Evolutionary conservation across 352 stramenopile genomes (phyloP).

Genomic region (Globisporangium takayamanum): DNA sequence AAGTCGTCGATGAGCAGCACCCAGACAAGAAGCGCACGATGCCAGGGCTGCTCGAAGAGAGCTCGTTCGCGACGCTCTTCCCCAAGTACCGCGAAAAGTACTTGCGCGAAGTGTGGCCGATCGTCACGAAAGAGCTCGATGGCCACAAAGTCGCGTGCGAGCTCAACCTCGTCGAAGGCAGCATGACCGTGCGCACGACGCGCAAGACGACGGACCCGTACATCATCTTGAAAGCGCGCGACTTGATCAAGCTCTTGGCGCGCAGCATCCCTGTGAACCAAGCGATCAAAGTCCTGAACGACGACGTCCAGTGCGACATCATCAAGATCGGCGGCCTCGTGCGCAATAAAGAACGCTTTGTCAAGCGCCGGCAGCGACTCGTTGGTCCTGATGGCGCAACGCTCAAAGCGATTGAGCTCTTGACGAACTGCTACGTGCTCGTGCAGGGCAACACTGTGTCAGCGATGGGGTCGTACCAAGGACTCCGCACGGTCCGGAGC

Average conservation of each 20-base stretch:
- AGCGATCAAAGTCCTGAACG: conserved; percentile 95
- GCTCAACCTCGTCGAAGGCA: conserved; percentile 97
- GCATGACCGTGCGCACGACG: conserved; percentile 90
- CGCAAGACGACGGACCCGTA: conserved; percentile 96
- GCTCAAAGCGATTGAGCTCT: conserved; percentile 96
- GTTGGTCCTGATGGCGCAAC: conserved; percentile 97
- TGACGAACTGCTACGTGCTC: conserved; percentile 99
- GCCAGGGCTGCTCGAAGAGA: conserved; percentile 95
- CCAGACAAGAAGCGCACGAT: conserved; percentile 52
- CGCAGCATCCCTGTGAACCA: conserved; percentile 96
- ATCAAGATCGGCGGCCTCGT: conserved; percentile 99
- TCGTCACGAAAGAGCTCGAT: conserved; percentile 97
- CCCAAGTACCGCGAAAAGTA: conserved; percentile 99
- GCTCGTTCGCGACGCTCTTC: conserved; percentile 99
- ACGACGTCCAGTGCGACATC: conserved; percentile 98
- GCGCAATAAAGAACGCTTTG: conserved; percentile 99
- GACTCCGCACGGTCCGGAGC: conserved; percentile 92
- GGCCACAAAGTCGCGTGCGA: conserved; percentile 95
- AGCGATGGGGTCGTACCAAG: conserved; percentile 83
- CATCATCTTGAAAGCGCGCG: conserved; percentile 97
- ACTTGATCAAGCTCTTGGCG: conserved; percentile 98
- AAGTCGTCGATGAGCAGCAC: conserved; percentile 81
- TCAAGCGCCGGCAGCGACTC: conserved; percentile 97
- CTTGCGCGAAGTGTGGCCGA: conserved; percentile 97
- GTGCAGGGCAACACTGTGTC: conserved; percentile 98